These are phyloP conservation scores for Penicillium sp. DNA, from an alignment of 2,329 filamentous ascomycete species.

Conservation along the genomic window DNA sequence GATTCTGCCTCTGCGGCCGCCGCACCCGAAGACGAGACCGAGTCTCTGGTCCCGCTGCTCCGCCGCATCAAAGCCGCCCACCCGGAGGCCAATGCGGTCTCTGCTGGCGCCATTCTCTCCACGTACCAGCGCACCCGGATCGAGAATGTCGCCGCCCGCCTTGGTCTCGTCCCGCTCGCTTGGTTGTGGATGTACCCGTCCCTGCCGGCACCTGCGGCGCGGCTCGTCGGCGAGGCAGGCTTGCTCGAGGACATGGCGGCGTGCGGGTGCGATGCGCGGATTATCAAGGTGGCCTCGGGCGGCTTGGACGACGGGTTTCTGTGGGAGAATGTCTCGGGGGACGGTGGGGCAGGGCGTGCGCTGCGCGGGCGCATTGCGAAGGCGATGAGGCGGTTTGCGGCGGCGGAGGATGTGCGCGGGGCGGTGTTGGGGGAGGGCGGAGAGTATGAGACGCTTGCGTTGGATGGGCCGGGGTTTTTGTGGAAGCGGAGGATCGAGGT, in stretches of 20 bases:
- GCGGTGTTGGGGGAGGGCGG: constrained; percentile 87
- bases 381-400: constrained; percentile 58
- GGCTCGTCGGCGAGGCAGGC: constrained; percentile 30
- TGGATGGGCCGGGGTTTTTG: constrained; percentile 70
- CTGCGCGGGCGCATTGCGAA: constrained; percentile 50
- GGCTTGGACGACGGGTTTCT: constrained; percentile 77
- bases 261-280: constrained; percentile 76
- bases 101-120: constrained; percentile 86
- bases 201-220: constrained; percentile 54
- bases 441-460: constrained; percentile 89
- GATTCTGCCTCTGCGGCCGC: background rate
- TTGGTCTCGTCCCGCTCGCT: constrained; percentile 78
- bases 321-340: constrained; percentile 69
- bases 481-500: constrained; percentile 72
- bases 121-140: constrained; percentile 96
- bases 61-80: constrained; percentile 62
- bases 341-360: constrained; percentile 35
- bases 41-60: constrained; percentile 78
- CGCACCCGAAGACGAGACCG: constrained; percentile 70
- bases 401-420: constrained; percentile 56
- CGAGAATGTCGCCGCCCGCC: constrained; percentile 79
- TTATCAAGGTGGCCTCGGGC: constrained; percentile 92
- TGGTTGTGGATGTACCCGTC: constrained; percentile 90
- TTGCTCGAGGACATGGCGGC: constrained; percentile 78
- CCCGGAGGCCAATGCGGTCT: constrained; percentile 80